Evolutionary conservation across 306 rosid species (phyloP), one percentile per base, ranked within the genome.

Genomic region (Lathyrus sativus): DNA sequence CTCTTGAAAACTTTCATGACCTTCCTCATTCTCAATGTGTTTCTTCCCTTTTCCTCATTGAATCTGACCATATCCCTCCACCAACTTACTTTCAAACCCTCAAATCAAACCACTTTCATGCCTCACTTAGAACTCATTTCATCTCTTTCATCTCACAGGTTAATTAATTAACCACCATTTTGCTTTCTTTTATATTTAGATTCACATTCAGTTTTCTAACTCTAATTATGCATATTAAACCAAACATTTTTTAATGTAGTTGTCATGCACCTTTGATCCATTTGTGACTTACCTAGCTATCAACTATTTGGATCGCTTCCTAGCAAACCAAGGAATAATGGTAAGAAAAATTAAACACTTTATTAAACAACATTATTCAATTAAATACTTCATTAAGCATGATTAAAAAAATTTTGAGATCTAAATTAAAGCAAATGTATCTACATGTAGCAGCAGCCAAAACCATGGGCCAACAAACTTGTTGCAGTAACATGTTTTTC

Each of bases 301-400:
- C 73, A 92, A 88, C 79, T 92, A 92, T 42, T 85, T 90, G 35
- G 98, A 92, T 80, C 96, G 96, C 17, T 88, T 88, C 82, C 74
- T 92, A 43, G 91, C 96, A 68, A 62, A 58, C 74, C 93, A 86
- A 77, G 83, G 74, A 33, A 64, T 80, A 43, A 82, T 79, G 87
- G 98, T 92, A 92, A 72, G 17, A 28, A 26, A 26, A 26, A 68
- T 33, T 49, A 62, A 29, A 49, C 6, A 62, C 33, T 8, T 22
- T 0, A 37, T 61, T 15, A 17, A 33, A 14, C 41, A 37, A 60
- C 7, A 59, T 59, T 14, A 9, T 14, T 35, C 2, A 9, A 55
- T 9, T 55, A 5, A 55, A 0, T 19, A 51, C 13, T 55, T 26
- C 13, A 55, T 24, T 42, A 11, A 19, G 4, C 3, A 11, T 63